Conservation (phyloP, 1,284 basidiomycete genomes). For the Paramarasmius palmivorus region DNA sequence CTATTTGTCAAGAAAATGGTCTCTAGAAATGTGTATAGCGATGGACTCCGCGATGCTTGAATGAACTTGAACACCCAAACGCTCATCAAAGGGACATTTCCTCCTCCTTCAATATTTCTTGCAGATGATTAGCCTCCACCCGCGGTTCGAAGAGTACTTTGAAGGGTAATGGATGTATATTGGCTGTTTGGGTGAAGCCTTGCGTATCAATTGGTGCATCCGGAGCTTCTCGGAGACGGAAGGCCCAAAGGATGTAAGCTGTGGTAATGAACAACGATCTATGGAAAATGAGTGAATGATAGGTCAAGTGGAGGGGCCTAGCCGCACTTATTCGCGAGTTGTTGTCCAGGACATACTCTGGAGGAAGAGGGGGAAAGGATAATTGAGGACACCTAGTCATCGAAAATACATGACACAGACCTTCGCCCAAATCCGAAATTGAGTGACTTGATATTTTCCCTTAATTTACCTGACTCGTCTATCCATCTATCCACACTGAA, state of each 20-base stretch:
- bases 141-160: conserved; percentile 50
- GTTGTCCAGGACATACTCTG: conserved; percentile 58
- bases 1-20: too few relatives aligned
- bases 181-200: conserved; percentile 56
- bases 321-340: conserved; percentile 54
- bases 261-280: conserved; percentile 62
- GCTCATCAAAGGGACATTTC: too few relatives aligned
- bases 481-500: conserved; percentile 64
- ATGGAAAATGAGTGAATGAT: neutral
- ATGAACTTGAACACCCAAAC: too few relatives aligned
- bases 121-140: too few relatives aligned
- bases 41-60: too few relatives aligned
- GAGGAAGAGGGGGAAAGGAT: too few relatives aligned
- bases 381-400: too few relatives aligned
- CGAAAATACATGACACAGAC: conserved; percentile 23
- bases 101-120: too few relatives aligned
- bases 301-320: too few relatives aligned
- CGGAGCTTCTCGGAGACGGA: conserved; percentile 47
- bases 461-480: conserved; percentile 42
- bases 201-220: conserved; percentile 51
- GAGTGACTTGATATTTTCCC: conserved; percentile 47
- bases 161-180: conserved; percentile 58
- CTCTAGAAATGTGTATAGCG: too few relatives aligned
- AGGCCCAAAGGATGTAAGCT: conserved; percentile 59
- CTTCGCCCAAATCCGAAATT: conserved; percentile 64